phyloP scores from a whole-genome alignment of 2,329 filamentous ascomycete genomes.

The Fusarium sp. region DNA sequence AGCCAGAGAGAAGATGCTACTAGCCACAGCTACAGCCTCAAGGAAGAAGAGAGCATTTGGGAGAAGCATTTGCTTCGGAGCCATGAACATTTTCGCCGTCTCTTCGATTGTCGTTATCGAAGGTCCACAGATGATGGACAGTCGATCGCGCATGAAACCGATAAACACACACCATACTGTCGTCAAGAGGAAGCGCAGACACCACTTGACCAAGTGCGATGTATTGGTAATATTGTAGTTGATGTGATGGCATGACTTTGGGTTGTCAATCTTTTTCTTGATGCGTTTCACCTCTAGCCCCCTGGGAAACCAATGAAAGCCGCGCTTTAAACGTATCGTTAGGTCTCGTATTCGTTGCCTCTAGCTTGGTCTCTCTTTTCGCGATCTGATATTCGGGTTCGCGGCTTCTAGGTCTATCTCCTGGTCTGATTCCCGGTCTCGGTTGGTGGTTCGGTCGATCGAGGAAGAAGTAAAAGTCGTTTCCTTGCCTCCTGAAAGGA shows the following conservation, averaged over 20 bases:
- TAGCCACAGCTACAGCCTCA: constrained; percentile 11
- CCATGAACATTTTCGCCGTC: background rate
- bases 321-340: background rate
- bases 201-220: background rate
- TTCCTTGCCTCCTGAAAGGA: background rate
- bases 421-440: background rate
- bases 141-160: constrained; percentile 5
- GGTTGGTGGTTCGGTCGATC: background rate
- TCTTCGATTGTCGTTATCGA: background rate
- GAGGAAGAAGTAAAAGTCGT: background rate
- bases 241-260: constrained; percentile 20
- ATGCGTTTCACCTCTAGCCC: background rate
- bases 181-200: constrained; percentile 10
- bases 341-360: background rate
- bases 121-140: constrained; percentile 12
- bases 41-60: constrained; percentile 13
- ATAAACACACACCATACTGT: constrained; percentile 17
- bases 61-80: background rate
- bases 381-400: background rate
- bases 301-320: background rate
- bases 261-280: constrained; percentile 34
- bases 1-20: constrained; percentile 26
- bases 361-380: background rate
- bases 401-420: background rate
- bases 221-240: constrained; percentile 19